These are phyloP conservation scores for Alternaria sp. DNA, from an alignment of 2,329 filamentous ascomycete genomes.

Conservation along the genomic window DNA sequence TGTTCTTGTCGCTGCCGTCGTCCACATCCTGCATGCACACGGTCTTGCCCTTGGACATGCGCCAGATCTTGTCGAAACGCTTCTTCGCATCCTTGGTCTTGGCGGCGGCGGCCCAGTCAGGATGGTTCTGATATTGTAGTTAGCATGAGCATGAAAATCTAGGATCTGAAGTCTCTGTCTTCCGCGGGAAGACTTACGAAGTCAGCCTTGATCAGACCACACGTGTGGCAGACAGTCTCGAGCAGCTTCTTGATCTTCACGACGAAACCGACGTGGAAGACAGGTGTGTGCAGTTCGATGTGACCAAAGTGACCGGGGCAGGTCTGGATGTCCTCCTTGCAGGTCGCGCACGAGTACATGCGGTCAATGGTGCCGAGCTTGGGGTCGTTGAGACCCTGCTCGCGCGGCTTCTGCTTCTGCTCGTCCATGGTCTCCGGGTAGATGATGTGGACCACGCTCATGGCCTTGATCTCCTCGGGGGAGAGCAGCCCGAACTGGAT, in stretches of 20 bases:
- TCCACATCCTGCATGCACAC: constrained; percentile 80
- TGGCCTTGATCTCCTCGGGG: constrained; percentile 97
- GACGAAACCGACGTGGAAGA: constrained; percentile 94
- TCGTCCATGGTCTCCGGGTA: constrained; percentile 99
- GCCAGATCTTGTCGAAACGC: constrained; percentile 92
- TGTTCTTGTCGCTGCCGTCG: constrained; percentile 60
- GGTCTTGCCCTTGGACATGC: constrained; percentile 86
- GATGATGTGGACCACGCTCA: constrained; percentile 95
- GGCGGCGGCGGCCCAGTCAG: constrained; percentile 82
- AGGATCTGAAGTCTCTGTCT: constrained; percentile 57
- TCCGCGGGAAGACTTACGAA: constrained; percentile 83
- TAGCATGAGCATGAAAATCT: constrained; percentile 59
- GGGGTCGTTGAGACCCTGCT: constrained; percentile 92
- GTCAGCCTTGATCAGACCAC: constrained; percentile 96
- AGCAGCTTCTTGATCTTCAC: constrained; percentile 99
- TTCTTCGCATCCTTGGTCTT: constrained; percentile 89
- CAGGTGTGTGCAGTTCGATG: constrained; percentile 95
- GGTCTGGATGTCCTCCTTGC: constrained; percentile 91
- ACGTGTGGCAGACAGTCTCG: constrained; percentile 98
- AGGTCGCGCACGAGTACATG: constrained; percentile 94
- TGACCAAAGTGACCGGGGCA: constrained; percentile 99
- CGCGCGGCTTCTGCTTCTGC: constrained; percentile 85
- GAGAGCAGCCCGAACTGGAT: constrained; percentile 98
- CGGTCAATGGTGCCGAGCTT: constrained; percentile 96
- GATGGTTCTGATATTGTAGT: constrained; percentile 68